These are phyloP conservation scores for Lasiodiplodia theobromae DNA, from an alignment of 2,329 filamentous ascomycete species.

Conservation along the genomic window DNA sequence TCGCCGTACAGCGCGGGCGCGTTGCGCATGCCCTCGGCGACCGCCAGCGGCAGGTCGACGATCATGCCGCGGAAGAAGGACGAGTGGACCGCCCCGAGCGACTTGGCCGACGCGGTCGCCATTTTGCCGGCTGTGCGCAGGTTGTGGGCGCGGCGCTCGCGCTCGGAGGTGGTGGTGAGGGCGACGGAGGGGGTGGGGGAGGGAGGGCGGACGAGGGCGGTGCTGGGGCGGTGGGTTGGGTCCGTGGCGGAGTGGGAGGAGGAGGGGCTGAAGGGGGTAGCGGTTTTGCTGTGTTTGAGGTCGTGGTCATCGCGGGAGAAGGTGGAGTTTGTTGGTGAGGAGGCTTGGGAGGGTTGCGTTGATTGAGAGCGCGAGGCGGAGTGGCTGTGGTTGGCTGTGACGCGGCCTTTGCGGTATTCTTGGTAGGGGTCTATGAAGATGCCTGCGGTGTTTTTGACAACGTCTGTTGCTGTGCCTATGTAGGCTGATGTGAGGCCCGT, in stretches of 20 bases:
- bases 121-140: conserved; percentile 21
- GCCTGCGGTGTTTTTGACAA: conserved; percentile 65
- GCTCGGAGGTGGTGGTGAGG: not conserved
- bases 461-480: conserved; percentile 60
- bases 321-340: not conserved
- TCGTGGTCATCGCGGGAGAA: not conserved
- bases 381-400: not conserved
- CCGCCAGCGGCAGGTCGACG: conserved; percentile 48
- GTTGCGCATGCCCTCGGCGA: conserved; percentile 46
- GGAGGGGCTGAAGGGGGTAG: not conserved
- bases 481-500: conserved; percentile 68
- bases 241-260: not conserved
- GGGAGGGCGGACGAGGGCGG: not conserved
- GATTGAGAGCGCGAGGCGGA: not conserved
- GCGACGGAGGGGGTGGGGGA: not conserved
- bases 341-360: not conserved
- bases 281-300: not conserved
- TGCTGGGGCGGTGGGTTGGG: not conserved
- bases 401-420: conserved; percentile 12
- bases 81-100: conserved; percentile 36
- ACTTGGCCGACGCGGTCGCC: conserved; percentile 33
- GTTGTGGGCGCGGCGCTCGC: conserved; percentile 14
- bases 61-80: conserved; percentile 41
- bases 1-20: conserved; percentile 36
- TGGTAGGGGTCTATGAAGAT: conserved; percentile 49